Conservation (phyloP, 805 yeast genomes). For the Metschnikowia chrysomelidarum region DNA sequence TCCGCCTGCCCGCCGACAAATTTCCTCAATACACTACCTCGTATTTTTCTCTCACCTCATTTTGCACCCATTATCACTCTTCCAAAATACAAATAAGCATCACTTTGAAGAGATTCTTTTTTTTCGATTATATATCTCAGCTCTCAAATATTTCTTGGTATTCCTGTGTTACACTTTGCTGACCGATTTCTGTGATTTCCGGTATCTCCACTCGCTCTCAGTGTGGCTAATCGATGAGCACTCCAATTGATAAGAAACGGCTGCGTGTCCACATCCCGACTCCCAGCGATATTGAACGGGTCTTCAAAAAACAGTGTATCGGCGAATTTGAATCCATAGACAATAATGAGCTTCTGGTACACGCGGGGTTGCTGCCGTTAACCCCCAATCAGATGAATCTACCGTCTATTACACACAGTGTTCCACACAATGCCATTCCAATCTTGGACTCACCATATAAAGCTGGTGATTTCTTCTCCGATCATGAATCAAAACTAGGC, state of each 20-base stretch:
- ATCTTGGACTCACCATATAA: slow-evolving; percentile 32
- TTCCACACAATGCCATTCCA: slow-evolving; percentile 38
- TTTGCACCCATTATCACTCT: slow-evolving; percentile 20
- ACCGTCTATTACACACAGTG: slow-evolving; percentile 29
- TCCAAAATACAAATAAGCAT: slow-evolving; percentile 6
- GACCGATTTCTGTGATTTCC: no score
- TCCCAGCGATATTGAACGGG: slow-evolving; percentile 16
- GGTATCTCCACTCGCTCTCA: no score
- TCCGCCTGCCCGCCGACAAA: slow-evolving; percentile 5
- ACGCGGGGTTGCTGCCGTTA: slow-evolving; percentile 1
- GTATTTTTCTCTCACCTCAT: slow-evolving; percentile 16
- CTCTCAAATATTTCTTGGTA: no score
- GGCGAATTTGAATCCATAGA: slow-evolving; percentile 5
- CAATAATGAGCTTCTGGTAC: neutral
- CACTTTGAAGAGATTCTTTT: no score
- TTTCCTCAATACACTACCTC: slow-evolving; percentile 10
- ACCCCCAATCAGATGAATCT: slow-evolving; percentile 1
- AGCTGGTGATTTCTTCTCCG: slow-evolving; percentile 36
- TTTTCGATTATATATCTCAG: no score
- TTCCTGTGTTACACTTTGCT: no score
- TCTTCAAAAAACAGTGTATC: slow-evolving; percentile 14
- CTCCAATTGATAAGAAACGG: slow-evolving; percentile 13
- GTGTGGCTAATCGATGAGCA: no score
- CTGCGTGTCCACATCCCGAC: slow-evolving; percentile 13
- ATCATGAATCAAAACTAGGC: slow-evolving; percentile 20